phyloP scores from a whole-genome alignment of 2,329 filamentous ascomycete genomes.

The Coleophoma eucalyptorum region DNA sequence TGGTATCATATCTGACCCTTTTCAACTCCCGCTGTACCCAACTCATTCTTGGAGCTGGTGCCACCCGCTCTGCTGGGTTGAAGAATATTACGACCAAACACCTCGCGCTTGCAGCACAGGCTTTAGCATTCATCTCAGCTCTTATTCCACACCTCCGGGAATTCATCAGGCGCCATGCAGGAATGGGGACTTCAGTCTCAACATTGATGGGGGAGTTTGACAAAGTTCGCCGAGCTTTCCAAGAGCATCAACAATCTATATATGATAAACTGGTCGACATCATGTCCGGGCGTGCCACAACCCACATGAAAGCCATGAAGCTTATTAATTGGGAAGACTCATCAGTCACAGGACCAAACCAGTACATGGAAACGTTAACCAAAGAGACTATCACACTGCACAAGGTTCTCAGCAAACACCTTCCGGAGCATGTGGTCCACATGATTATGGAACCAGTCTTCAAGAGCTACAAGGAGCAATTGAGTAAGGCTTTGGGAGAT shows the following conservation, averaged over 20 bases:
- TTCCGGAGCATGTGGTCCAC: constrained; percentile 58
- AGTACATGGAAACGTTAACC: constrained; percentile 68
- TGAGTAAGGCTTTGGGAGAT: constrained; percentile 59
- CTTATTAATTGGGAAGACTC: constrained; percentile 58
- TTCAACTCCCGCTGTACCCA: constrained; percentile 98
- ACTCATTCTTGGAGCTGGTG: constrained; percentile 90
- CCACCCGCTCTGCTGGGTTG: constrained; percentile 80
- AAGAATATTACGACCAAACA: constrained; percentile 98
- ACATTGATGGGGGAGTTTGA: constrained; percentile 44
- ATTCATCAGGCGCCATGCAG: constrained; percentile 75
- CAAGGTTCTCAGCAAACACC: constrained; percentile 64
- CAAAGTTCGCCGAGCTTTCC: constrained; percentile 28
- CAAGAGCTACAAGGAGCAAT: constrained; percentile 61
- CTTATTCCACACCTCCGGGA: constrained; percentile 88
- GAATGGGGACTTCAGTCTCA: constrained; percentile 45
- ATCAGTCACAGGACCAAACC: constrained; percentile 37
- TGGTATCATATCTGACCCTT: constrained; percentile 83
- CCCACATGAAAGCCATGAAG: constrained; percentile 61
- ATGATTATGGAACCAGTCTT: constrained; percentile 72
- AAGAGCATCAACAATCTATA: constrained; percentile 69
- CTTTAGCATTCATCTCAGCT: constrained; percentile 80
- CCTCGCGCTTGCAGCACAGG: constrained; percentile 85
- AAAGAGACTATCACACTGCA: constrained; percentile 69
- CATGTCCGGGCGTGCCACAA: constrained; percentile 59
- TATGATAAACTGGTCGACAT: constrained; percentile 74